Base-by-base conservation (phyloP, 306 rosid genomes). In the Begonia masoniana region DNA sequence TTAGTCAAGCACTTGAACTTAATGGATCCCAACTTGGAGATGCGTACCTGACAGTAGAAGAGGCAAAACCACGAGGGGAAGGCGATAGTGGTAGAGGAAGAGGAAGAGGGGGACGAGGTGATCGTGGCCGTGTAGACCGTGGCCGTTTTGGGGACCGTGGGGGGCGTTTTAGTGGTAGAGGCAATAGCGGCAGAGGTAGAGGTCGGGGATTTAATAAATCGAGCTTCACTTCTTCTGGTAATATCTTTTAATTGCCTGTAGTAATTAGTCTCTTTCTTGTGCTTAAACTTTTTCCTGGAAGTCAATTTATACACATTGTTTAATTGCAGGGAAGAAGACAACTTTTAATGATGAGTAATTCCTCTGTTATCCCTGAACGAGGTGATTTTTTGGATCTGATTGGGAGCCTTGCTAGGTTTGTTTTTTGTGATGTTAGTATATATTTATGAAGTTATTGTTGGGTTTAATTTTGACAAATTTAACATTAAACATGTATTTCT, bases 51-150 rank as follows among this genome's bases (percentile, higher is more conserved):
- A 21, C 66, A 0, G 88, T 91, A 1, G 86, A 91, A 15, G 96
- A 86, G 66, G 99, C 99, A 13, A 91, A 65, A 64, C 86, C 99
- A 9, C 75, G 79, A 31, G 77, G 45, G 11, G 77, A 73, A 58
- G 58, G 47, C 12, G 68, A 57, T 19, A 62, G 43, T 0, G 72
- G 80, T 3, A 67, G 76, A 6, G 61, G 69, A 16, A 61, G 78
- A 24, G 73, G 76, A 1, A 55, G 76, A 12, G 39, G 64, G 35
- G 35, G 66, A 49, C n/a, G 61, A 35, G n/a, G 57, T 47, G 50
- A 59, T 15, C 61, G 68, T 13, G 47, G 78, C 1, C 61, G 68
- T 0, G 12, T 73, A 2, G 15, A 61, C 9, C 64, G 68, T 6
- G 57, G 65, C 1, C 36, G n/a, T 16, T 10, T 51, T 9, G 58